Evolutionary conservation across 441 rosid species (phyloP), one percentile per base, ranked within the genome.

Genomic region (Hura crepitans): DNA sequence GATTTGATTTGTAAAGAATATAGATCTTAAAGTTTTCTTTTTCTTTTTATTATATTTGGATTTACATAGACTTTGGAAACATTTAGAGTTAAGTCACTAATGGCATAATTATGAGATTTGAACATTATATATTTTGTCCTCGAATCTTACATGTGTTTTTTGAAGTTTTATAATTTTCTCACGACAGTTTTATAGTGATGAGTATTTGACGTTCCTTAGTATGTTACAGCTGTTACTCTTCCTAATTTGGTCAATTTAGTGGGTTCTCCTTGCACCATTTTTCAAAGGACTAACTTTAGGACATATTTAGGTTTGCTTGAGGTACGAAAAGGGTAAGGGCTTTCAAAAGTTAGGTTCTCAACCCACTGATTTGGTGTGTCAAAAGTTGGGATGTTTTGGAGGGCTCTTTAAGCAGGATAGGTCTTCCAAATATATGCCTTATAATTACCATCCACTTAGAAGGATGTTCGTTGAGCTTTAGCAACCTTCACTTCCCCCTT

Each of bases 1-100:
- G 65, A 15, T 65, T 56, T 46, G 49, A 72, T 17, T 53, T 25
- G 27, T 51, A 60, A 10, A n/a, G 35, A 49, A 64, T 55, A 39
- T 43, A 9, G 22, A 6, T 11, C 14, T 27, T 68, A 55, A 31
- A 66, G 7, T 3, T 39, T 39, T 7, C 13, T 28, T 28, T 50
- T 7, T 66, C 7, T n/a, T 2, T 28, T 3, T 31, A n/a, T 1
- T 14, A 0, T 37, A 9, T 65, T 18, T 46, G 30, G 66, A 46
- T 46, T 27, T 17, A n/a, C 27, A 64, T 18, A 46, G 23, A 46
- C 13, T 62, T 43, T 62, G 23, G 31, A 20, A 23, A 42, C 6
- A 25, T 64, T 50, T n/a, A 10, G 27, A 28, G 27, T 69, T 39
- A 23, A 20, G 43, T 18, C 22, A 22, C 51, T 55, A 18, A 25